Evolutionary conservation across 2,329 filamentous ascomycete genomes (phyloP), one percentile per base, ranked within the genome.

Genomic region (Clarireedia homoeocarpa): DNA sequence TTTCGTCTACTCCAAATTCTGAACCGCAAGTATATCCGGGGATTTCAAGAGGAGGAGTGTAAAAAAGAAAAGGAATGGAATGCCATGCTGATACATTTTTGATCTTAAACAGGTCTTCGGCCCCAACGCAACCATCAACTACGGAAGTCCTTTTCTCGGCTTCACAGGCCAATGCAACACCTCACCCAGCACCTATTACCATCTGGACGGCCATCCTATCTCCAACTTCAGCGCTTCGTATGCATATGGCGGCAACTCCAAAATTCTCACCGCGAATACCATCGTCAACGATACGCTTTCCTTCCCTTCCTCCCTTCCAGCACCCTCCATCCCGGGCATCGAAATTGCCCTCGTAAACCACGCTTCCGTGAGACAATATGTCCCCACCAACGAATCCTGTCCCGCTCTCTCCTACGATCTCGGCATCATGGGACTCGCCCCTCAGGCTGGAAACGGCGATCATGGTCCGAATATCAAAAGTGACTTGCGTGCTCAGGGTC

Each of bases 41-140:
- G 30, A 3, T 34, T 34, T 7, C 26, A 27, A 27, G 26, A 5
- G 26, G 26, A 27, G 26, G 5, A 27, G 26, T 20, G 20, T 2
- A 20, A 20, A 20, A 27, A 27, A 7, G 30, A 12, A 34, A 34
- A 12, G 10, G 30, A 34, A 34, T 12, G 4, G 30, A 34, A 34
- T 9, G 30, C 30, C 12, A 1, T 34, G 9, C 30, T 34, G 12
- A 34, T 27, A 27, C 26, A 20, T 20, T 27, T 10, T 34, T 2
- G 1, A 10, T 10, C 4, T 34, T 10, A 34, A 34, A 34, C 23
- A 53, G 51, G 9, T 53, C 9, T 53, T 53, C n/a, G 42, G 10
- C 2, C 51, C 51, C 27, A 53, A 53, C 23, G 51, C 51, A 27
- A 53, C 42, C 23, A 2, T 53, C 6, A 53, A 53, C 51, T 53